Conservation (phyloP, 305 asterid genomes). For the Ajuga reptans region DNA sequence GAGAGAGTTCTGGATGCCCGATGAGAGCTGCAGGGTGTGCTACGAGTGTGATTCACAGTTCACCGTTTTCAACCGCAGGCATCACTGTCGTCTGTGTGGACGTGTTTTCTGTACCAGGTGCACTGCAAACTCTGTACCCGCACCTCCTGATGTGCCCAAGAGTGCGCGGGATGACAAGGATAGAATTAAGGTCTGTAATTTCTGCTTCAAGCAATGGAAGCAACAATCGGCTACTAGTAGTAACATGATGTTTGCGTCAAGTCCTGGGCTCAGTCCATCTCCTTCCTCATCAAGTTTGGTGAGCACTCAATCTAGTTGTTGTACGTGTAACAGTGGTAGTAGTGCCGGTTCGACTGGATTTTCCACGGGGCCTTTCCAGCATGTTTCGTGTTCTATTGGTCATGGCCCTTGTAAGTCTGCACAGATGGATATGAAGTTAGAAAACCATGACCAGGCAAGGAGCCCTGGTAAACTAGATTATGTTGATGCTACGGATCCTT, state of each 20-base stretch:
- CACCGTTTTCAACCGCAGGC: conserved; percentile 68
- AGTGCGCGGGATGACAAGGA: conserved; percentile 51
- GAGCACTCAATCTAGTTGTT: conserved; percentile 59
- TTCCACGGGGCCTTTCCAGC: conserved; percentile 59
- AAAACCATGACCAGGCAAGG: conserved; percentile 30
- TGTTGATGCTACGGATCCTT: conserved; percentile 36
- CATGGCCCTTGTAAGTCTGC: conserved; percentile 36
- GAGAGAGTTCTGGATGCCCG: conserved; percentile 92
- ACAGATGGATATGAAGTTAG: conserved; percentile 37
- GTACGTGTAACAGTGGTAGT: conserved; percentile 57
- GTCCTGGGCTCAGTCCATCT: conserved; percentile 50
- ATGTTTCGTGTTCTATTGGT: conserved; percentile 41
- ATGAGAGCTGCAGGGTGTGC: conserved; percentile 78
- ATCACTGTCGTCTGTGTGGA: conserved; percentile 76
- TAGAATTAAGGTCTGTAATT: conserved; percentile 62
- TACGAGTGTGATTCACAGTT: conserved; percentile 74
- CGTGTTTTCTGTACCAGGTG: conserved; percentile 78
- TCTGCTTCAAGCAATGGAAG: conserved; percentile 71
- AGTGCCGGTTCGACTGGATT: conserved; percentile 57
- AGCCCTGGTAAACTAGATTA: conserved; percentile 33
- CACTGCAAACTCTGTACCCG: conserved; percentile 51
- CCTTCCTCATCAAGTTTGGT: conserved; percentile 63
- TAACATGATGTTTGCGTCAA: conserved; percentile 32
- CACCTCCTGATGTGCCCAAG: conserved; percentile 45
- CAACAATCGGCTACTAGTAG: conserved; percentile 38